Base-by-base conservation (phyloP, 139 green algal species). In the Volvox reticuliferus region DNA sequence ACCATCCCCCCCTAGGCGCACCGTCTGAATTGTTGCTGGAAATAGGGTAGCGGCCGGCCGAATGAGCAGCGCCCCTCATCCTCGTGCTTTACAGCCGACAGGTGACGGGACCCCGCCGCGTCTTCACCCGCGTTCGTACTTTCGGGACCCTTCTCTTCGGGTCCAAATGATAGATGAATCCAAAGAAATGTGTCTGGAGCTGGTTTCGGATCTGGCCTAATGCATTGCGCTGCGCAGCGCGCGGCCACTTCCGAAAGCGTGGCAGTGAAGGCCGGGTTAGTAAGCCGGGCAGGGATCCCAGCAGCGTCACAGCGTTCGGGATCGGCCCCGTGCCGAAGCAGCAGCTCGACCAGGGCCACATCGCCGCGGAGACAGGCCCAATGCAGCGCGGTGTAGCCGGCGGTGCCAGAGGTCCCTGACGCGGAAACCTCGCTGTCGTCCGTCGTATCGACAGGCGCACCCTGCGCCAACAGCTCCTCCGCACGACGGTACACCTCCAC, bases 291-390 rank as follows among this genome's bases (percentile, higher is more conserved):
- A 12, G 63, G 1, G 6, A 22, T 69, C 14, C 36, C 83, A 12
- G 67, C 65, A 12, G 22, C 36, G 30, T 65, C 67, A 22, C 14
- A 22, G 6, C 55, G 67, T 17, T 67, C 83, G 1, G 83, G 83
- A 68, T 88, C 83, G 36, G 83, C 83, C 20, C 83, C 83, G 83
- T 80, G 36, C 26, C 83, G 65, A 13, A 88, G 16, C 22, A 88
- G 36, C 67, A 88, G 36, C 83, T 88, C 83, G 5, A 28, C 83
- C 36, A 88, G 68, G 1, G 33, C 36, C 20, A 30, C 83, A n/a
- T 88, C 83, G 26, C 83, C 83, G 35, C 35, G 3, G 36, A 37
- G 17, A 37, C 83, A 88, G 12, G 68, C 83, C 83, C 83, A 88
- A n/a, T 88, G 68, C 24, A 88, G 35, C 12, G 83, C 35, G 22